These are phyloP conservation scores for Cylindrodendrum hubeiense DNA, from an alignment of 2,329 filamentous ascomycete species.

Conservation along the genomic window DNA sequence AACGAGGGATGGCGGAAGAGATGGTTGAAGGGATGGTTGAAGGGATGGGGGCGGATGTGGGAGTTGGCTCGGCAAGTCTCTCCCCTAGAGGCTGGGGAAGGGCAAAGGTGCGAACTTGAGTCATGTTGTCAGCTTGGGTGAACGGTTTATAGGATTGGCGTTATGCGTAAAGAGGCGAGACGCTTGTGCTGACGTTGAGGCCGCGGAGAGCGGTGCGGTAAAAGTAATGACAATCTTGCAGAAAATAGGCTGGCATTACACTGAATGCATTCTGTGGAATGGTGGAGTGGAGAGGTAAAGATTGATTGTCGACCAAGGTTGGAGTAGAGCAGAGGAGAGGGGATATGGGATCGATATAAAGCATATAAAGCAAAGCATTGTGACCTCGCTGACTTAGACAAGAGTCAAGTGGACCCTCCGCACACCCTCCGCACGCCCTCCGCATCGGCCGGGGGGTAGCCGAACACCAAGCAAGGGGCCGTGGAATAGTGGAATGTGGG, in stretches of 20 bases:
- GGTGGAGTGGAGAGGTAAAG: conserved; percentile 12
- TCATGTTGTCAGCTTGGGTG: conserved; percentile 50
- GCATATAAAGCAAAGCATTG: conserved; percentile 27
- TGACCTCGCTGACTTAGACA: conserved; percentile 47
- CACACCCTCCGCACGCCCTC: conserved; percentile 41
- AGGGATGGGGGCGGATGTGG: conserved; percentile 40
- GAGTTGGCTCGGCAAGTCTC: conserved; percentile 65
- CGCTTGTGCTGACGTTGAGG: conserved; percentile 82
- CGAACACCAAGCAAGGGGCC: conserved; percentile 29
- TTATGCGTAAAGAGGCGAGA: conserved; percentile 81
- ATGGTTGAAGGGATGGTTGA: conserved; percentile 49
- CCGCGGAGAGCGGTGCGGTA: conserved; percentile 90
- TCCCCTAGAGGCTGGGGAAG: conserved; percentile 80
- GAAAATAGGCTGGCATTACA: conserved; percentile 84
- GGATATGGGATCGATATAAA: conserved; percentile 44
- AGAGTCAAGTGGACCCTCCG: conserved; percentile 45
- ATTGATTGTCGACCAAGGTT: conserved; percentile 22
- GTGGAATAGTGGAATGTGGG: conserved; percentile 21
- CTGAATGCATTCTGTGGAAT: conserved; percentile 41
- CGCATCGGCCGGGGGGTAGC: conserved; percentile 33
- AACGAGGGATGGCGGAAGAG: conserved; percentile 54
- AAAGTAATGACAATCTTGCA: conserved; percentile 93
- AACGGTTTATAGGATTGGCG: conserved; percentile 19
- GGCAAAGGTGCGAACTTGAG: conserved; percentile 57
- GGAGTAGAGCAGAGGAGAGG: conserved; percentile 28